Conservation (phyloP, 352 stramenopile genomes). For the Saprolegnia diclina region DNA sequence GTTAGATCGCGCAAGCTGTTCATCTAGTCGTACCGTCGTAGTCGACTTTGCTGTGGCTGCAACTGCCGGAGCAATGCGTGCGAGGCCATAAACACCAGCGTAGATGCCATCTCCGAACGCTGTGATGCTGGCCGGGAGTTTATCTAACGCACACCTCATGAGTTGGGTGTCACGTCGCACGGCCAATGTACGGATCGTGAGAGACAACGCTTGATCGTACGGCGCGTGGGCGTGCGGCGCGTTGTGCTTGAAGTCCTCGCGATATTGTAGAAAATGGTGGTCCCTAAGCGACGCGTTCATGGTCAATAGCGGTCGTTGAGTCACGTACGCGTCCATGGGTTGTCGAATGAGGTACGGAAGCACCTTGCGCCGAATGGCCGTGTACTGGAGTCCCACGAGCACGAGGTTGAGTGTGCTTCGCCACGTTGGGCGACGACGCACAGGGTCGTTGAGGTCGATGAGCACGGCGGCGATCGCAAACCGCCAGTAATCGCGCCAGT, state of each 20-base stretch:
- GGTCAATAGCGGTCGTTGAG: not conserved
- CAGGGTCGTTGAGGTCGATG: slow-evolving; percentile 14
- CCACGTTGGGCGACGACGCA: slow-evolving; percentile 12
- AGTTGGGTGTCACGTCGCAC: not conserved
- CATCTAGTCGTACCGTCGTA: not conserved
- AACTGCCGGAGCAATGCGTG: slow-evolving; percentile 1
- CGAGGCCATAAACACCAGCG: slow-evolving; percentile 21
- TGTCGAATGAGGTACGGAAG: slow-evolving; percentile 3
- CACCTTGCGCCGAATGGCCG: slow-evolving; percentile 12
- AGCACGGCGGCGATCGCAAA: slow-evolving; percentile 20
- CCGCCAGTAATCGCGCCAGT: slow-evolving; percentile 17
- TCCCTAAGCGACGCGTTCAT: not conserved
- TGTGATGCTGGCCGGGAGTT: slow-evolving; percentile 5
- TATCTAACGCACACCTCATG: not conserved
- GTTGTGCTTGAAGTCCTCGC: slow-evolving; percentile 24
- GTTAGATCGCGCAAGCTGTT: not conserved
- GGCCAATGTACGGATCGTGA: slow-evolving; percentile 2
- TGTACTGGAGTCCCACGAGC: slow-evolving; percentile 24
- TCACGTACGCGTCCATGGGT: not conserved
- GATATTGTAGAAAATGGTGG: slow-evolving; percentile 26
- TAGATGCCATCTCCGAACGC: slow-evolving; percentile 26
- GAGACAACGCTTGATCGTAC: slow-evolving; percentile 7
- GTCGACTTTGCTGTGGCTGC: not conserved
- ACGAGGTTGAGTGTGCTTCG: slow-evolving; percentile 13
- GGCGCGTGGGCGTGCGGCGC: not conserved